Conservation (phyloP, 257 asterid species). For the Parsonsia alboflavescens region DNA sequence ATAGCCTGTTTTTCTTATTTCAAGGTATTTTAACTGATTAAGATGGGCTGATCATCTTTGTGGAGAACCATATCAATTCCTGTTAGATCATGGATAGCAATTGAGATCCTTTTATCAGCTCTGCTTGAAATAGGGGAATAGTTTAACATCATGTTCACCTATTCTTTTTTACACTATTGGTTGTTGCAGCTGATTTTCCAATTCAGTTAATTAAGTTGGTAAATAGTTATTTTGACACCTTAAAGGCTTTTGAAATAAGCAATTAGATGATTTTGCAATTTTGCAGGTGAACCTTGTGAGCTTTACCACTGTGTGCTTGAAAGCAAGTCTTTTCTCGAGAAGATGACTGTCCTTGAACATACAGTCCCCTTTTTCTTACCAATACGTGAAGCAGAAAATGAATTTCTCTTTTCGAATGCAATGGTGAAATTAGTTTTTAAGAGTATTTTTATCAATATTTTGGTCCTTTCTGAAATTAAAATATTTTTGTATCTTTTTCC, state of each 20-base stretch:
- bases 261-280: conserved; percentile 14
- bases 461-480: neutral
- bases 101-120: neutral
- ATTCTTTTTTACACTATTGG: neutral
- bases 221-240: neutral
- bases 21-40: neutral
- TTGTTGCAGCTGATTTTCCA: neutral
- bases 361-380: conserved; percentile 94
- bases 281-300: conserved; percentile 91
- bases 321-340: conserved; percentile 98
- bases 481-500: conserved; percentile 6
- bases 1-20: neutral
- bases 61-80: neutral
- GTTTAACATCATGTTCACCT: neutral
- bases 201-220: neutral
- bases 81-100: neutral
- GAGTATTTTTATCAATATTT: neutral
- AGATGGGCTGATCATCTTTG: neutral
- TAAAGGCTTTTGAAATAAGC: neutral
- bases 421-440: conserved; percentile 52
- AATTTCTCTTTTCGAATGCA: conserved; percentile 80
- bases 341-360: conserved; percentile 88
- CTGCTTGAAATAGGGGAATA: neutral
- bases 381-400: conserved; percentile 78
- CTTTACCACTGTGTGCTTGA: conserved; percentile 93